These are phyloP conservation scores for Aspergillus cejpii DNA, from an alignment of 2,329 filamentous ascomycete genomes.

Conservation along the genomic window DNA sequence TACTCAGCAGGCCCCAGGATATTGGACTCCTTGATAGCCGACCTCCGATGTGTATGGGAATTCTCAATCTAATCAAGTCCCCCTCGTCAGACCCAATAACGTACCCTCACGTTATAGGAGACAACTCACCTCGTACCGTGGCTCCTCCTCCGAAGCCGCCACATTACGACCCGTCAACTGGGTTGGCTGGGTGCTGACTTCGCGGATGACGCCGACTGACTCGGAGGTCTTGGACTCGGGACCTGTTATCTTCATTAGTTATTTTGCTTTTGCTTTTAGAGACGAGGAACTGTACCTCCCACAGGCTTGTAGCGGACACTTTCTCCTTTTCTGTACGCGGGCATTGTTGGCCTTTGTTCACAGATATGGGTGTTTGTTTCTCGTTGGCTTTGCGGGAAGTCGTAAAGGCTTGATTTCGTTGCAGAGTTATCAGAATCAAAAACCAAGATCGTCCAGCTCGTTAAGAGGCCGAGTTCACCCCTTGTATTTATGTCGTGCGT, in stretches of 20 bases:
- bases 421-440: too few species aligned
- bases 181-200: constrained; percentile 31
- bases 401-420: neutral
- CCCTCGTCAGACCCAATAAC: constrained; percentile 1
- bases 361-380: too few species aligned
- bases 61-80: constrained; percentile 23
- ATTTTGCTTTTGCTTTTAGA: neutral
- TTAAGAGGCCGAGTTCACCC: too few species aligned
- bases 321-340: constrained; percentile 29
- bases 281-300: constrained; percentile 28
- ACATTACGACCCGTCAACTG: constrained; percentile 33
- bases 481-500: neutral
- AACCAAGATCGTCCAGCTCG: too few species aligned
- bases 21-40: constrained; percentile 27
- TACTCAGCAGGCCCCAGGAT: constrained; percentile 25
- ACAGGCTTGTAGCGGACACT: constrained; percentile 40
- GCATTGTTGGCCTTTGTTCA: too few species aligned
- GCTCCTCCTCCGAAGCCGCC: constrained; percentile 28
- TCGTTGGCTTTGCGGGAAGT: neutral
- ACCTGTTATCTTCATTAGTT: constrained; percentile 20
- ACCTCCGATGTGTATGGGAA: constrained; percentile 22
- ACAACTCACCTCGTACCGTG: constrained; percentile 36
- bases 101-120: too few species aligned
- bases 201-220: constrained; percentile 33
- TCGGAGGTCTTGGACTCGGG: constrained; percentile 36